phyloP scores from a whole-genome alignment of 345 rosid genomes.

The Eucalyptus shirleyi region DNA sequence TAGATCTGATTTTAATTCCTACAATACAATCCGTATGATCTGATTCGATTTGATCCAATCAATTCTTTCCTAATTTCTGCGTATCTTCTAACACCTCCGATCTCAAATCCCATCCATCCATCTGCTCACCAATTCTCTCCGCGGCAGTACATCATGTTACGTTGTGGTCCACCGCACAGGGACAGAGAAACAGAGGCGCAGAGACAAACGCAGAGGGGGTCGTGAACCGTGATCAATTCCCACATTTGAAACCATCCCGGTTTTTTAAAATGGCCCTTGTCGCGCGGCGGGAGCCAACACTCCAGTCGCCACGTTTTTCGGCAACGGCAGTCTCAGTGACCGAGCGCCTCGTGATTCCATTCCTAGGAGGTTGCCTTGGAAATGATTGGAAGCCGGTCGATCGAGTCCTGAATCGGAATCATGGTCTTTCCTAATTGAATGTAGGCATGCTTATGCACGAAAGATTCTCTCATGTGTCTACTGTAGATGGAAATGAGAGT shows the following conservation, averaged over 20 bases:
- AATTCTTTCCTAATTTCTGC: too few relatives aligned
- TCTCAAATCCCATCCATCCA: not conserved
- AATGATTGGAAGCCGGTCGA: not conserved
- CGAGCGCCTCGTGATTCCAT: too few relatives aligned
- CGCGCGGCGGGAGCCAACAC: not conserved
- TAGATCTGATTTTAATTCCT: too few relatives aligned
- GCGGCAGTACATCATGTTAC: not conserved
- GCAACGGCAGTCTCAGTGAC: too few relatives aligned
- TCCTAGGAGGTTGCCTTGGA: not conserved
- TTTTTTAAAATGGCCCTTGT: not conserved
- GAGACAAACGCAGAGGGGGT: not conserved
- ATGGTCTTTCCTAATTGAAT: not conserved
- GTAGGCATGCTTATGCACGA: not conserved
- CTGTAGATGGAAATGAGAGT: not conserved
- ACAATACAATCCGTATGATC: too few relatives aligned
- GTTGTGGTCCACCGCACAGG: not conserved
- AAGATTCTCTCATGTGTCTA: not conserved
- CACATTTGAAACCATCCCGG: not conserved
- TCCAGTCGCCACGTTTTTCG: not conserved
- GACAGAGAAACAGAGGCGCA: not conserved
- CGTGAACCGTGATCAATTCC: not conserved
- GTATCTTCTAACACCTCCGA: too few relatives aligned
- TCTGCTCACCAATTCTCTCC: not conserved
- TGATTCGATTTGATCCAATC: too few relatives aligned
- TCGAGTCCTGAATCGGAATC: not conserved